Percentiles rank a stretch among this genome's conserved stretches.
phyloP scores from a whole-genome alignment of 768 basidiomycete genomes.

The Dioszegia aurantiaca region DNA sequence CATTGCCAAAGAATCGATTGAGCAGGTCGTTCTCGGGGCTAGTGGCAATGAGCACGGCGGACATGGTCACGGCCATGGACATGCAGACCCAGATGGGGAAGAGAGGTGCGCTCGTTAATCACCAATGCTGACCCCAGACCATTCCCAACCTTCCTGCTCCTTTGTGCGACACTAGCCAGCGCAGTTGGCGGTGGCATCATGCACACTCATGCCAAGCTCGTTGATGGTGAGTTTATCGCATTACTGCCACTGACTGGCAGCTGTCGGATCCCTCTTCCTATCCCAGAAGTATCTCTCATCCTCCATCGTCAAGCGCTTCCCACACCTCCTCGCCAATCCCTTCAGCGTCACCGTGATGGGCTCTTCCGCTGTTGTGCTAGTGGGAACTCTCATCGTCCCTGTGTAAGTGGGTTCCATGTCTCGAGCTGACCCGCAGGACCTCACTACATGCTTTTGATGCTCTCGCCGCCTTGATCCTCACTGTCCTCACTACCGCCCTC shows the following conservation, averaged over 20 bases:
- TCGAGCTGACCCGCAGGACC: background rate
- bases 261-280: constrained; percentile 46
- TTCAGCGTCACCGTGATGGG: constrained; percentile 66
- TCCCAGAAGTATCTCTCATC: constrained; percentile 24
- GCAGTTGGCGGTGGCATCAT: constrained; percentile 46
- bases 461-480: constrained; percentile 72
- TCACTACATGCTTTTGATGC: constrained; percentile 66
- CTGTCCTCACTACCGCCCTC: constrained; percentile 72
- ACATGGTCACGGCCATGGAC: constrained; percentile 61
- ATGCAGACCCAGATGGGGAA: constrained; percentile 43
- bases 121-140: constrained; percentile 29
- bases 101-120: constrained; percentile 37
- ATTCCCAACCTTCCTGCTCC: constrained; percentile 36
- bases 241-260: constrained; percentile 23
- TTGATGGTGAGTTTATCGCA: constrained; percentile 48
- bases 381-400: constrained; percentile 60
- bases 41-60: constrained; percentile 54
- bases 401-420: constrained; percentile 55
- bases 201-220: constrained; percentile 53
- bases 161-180: constrained; percentile 30
- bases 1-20: constrained; percentile 93
- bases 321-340: constrained; percentile 65
- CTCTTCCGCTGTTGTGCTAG: constrained; percentile 61
- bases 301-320: constrained; percentile 19
- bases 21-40: constrained; percentile 70